phyloP scores from a whole-genome alignment of 2,329 filamentous ascomycete species.

The Pestalotiopsis sp. region DNA sequence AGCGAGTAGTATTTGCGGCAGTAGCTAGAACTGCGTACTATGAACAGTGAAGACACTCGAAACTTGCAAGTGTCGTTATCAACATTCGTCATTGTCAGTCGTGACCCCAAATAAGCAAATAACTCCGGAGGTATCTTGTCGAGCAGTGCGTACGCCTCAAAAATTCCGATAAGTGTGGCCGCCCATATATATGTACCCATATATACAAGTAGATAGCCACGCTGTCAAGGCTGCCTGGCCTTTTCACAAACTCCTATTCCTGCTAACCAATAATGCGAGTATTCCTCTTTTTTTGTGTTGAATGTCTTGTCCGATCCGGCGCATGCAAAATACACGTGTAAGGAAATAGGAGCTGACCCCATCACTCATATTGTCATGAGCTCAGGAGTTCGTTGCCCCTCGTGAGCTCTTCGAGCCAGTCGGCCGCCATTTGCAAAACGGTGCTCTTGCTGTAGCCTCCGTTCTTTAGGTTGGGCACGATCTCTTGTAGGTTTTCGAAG shows the following conservation, averaged over 20 bases:
- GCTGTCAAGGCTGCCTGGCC: neutral
- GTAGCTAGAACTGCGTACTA: conserved; percentile 6
- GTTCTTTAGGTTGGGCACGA: conserved; percentile 73
- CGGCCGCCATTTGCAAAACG: conserved; percentile 72
- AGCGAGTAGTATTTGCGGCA: conserved; percentile 6
- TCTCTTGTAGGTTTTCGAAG: conserved; percentile 74
- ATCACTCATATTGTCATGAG: conserved; percentile 31
- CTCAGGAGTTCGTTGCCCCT: conserved; percentile 63
- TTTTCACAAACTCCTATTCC: conserved; percentile 7
- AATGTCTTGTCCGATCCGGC: neutral
- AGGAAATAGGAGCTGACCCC: neutral
- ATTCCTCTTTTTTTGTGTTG: conserved; percentile 1
- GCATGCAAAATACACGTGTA: conserved; percentile 12
- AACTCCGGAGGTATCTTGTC: conserved; percentile 10
- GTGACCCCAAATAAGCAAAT: conserved; percentile 7
- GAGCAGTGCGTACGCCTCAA: conserved; percentile 1
- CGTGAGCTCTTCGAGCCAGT: conserved; percentile 75
- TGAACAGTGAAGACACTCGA: neutral
- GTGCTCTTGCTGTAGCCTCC: conserved; percentile 83
- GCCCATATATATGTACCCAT: conserved; percentile 8
- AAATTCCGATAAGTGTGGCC: neutral
- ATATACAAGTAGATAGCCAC: neutral
- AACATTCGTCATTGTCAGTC: neutral
- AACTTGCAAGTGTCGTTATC: neutral
- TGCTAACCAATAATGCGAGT: neutral